These are phyloP conservation scores for Ensete glaucum DNA, from an alignment of 176 grass and related monocot species.

Conservation along the genomic window DNA sequence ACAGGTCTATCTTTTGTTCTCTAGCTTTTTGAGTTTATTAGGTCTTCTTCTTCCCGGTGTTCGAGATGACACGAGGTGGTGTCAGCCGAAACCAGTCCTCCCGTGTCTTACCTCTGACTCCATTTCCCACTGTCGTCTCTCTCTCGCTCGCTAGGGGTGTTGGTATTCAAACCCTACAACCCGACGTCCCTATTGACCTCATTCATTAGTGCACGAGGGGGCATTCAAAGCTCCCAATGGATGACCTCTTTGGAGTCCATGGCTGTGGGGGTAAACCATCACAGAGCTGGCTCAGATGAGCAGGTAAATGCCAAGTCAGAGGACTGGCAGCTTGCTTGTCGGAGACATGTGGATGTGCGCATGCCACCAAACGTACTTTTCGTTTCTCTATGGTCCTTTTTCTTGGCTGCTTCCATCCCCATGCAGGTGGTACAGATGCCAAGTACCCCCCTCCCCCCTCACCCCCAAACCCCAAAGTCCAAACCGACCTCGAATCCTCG, in stretches of 20 bases:
- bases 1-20: neutral
- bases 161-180: neutral
- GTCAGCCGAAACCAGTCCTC: neutral
- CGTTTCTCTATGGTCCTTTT: neutral
- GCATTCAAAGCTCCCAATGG: neutral
- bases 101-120: neutral
- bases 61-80: constrained; percentile 14
- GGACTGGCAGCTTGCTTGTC: neutral
- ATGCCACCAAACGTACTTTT: constrained; percentile 5
- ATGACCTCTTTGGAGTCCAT: neutral
- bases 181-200: neutral
- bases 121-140: neutral
- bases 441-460: neutral
- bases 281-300: neutral
- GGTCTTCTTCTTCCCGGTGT: neutral
- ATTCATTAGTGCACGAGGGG: neutral
- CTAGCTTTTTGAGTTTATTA: neutral
- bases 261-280: neutral
- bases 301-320: neutral
- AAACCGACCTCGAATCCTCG: neutral
- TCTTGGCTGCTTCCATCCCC: neutral
- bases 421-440: neutral
- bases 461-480: neutral
- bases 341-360: constrained; percentile 4
- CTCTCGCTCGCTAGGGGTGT: neutral